phyloP scores from a whole-genome alignment of 1,284 basidiomycete genomes.

The Malassezia restricta region DNA sequence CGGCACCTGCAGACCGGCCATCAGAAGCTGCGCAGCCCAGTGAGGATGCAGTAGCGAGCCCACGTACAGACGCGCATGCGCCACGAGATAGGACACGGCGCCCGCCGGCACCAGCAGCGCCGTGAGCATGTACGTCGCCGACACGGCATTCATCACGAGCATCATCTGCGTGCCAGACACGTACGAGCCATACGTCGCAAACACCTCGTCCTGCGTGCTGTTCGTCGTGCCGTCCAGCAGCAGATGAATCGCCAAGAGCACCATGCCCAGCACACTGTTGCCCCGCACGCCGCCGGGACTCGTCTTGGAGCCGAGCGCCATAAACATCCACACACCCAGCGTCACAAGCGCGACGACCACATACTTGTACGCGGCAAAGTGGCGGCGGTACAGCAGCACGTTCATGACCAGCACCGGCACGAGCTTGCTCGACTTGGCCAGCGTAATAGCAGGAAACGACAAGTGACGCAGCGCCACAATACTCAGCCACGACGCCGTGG shows the following conservation, averaged over 20 bases:
- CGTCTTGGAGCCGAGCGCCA: slow-evolving; percentile 53
- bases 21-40: slow-evolving; percentile 7
- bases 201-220: slow-evolving; percentile 97
- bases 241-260: slow-evolving; percentile 71
- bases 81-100: slow-evolving; percentile 17
- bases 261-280: slow-evolving; percentile 47
- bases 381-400: slow-evolving; percentile 51
- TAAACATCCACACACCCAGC: slow-evolving; percentile 82
- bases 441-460: slow-evolving; percentile 94
- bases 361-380: slow-evolving; percentile 45
- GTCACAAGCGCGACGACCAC: slow-evolving; percentile 56
- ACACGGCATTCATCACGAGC: slow-evolving; percentile 84
- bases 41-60: slow-evolving; percentile 9
- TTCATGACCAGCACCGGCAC: slow-evolving; percentile 94
- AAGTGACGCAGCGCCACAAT: slow-evolving; percentile 89
- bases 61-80: background rate
- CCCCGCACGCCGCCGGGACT: slow-evolving; percentile 48
- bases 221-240: slow-evolving; percentile 85
- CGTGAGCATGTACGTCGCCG: slow-evolving; percentile 23
- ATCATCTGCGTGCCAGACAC: slow-evolving; percentile 97
- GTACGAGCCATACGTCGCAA: slow-evolving; percentile 54
- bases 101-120: slow-evolving; percentile 54
- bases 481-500: slow-evolving; percentile 81
- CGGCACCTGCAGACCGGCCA: background rate
- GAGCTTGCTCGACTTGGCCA: slow-evolving; percentile 97